Conservation (phyloP, 1,284 basidiomycete genomes). For the Serendipita sp. region DNA sequence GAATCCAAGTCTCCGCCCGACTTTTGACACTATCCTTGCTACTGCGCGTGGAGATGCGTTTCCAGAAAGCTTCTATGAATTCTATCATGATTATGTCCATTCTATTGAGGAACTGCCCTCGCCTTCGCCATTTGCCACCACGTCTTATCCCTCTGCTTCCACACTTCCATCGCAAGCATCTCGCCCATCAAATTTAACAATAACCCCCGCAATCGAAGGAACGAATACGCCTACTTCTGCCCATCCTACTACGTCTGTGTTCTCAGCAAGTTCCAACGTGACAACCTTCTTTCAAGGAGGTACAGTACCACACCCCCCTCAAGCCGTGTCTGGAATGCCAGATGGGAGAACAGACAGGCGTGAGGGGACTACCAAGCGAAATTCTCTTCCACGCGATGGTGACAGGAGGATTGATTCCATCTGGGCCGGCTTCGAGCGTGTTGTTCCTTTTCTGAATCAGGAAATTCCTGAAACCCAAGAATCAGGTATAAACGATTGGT, state of each 20-base stretch:
- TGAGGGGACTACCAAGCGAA: constrained; percentile 6
- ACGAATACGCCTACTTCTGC: constrained; percentile 20
- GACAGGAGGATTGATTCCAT: constrained; percentile 64
- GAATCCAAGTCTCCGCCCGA: constrained; percentile 61
- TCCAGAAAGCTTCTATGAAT: constrained; percentile 87
- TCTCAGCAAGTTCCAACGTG: not conserved
- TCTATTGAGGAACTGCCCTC: constrained; percentile 59
- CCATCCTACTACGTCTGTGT: not conserved
- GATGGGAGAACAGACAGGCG: not conserved
- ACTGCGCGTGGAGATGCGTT: constrained; percentile 69
- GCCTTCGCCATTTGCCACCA: constrained; percentile 26
- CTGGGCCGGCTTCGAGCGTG: constrained; percentile 68
- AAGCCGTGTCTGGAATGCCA: constrained; percentile 5
- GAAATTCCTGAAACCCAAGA: not conserved
- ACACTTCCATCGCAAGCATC: constrained; percentile 16
- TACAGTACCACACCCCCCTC: not conserved
- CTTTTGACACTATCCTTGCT: constrained; percentile 73
- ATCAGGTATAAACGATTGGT: not conserved
- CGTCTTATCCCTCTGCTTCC: constrained; percentile 24
- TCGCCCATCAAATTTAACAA: constrained; percentile 21
- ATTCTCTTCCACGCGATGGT: constrained; percentile 54
- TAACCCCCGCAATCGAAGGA: constrained; percentile 18
- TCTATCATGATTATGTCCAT: constrained; percentile 79
- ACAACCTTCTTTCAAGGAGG: not conserved
- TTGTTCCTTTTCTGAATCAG: constrained; percentile 50